Conservation (phyloP, 306 rosid species). For the Dalbergia oliveri region DNA sequence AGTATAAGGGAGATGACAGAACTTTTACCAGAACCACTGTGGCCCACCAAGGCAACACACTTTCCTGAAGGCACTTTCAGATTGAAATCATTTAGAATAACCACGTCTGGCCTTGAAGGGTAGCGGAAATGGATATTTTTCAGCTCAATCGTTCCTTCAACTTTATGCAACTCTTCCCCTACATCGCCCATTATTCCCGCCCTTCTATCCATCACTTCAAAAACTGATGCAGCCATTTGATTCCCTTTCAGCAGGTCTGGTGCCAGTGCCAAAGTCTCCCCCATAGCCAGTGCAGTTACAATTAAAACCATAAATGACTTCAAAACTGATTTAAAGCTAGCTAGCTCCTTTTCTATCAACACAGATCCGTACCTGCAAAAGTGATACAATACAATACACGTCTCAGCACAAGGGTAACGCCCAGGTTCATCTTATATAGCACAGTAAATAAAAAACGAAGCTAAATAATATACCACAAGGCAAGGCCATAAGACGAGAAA, state of each 20-base stretch:
- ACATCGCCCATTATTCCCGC: slow-evolving; percentile 64
- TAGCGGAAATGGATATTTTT: slow-evolving; percentile 74
- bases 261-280: slow-evolving; percentile 88
- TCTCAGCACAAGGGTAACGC: slow-evolving; percentile 37
- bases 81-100: slow-evolving; percentile 78
- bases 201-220: slow-evolving; percentile 80
- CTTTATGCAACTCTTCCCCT: slow-evolving; percentile 75
- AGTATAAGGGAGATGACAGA: slow-evolving; percentile 81
- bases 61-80: slow-evolving; percentile 71
- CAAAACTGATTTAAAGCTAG: slow-evolving; percentile 92
- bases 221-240: slow-evolving; percentile 95
- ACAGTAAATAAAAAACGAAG: slow-evolving; percentile 21
- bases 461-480: slow-evolving; percentile 76
- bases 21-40: slow-evolving; percentile 96
- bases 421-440: slow-evolving; percentile 15
- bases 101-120: slow-evolving; percentile 85
- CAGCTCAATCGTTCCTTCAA: slow-evolving; percentile 90
- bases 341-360: slow-evolving; percentile 87
- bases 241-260: slow-evolving; percentile 95
- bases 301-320: slow-evolving; percentile 93
- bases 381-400: background rate
- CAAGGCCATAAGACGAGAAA: slow-evolving; percentile 93
- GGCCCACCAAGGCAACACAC: slow-evolving; percentile 87
- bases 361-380: slow-evolving; percentile 91
- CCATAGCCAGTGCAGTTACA: slow-evolving; percentile 95